Evolutionary conservation across 768 basidiomycete species (phyloP).

Genomic region (Mycena kentingensis): DNA sequence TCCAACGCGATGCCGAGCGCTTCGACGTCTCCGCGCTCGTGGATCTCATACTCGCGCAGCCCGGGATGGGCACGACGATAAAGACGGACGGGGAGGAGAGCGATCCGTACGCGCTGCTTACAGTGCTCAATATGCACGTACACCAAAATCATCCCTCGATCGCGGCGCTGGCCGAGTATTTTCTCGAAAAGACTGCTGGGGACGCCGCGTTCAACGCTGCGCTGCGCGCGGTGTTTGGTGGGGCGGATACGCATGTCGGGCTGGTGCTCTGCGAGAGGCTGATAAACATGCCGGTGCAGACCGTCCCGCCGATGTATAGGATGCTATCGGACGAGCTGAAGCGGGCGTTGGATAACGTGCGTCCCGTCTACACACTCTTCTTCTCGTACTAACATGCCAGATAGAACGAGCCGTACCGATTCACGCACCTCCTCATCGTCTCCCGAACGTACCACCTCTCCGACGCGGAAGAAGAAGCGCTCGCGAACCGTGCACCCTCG

Average conservation of each 20-base stretch:
- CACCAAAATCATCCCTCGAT: constrained; percentile 76
- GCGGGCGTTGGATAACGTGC: constrained; percentile 65
- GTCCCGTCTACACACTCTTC: constrained; percentile 28
- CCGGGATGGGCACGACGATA: constrained; percentile 81
- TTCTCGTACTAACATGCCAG: neutral
- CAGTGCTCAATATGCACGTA: constrained; percentile 75
- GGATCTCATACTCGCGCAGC: constrained; percentile 76
- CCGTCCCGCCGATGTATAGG: constrained; percentile 88
- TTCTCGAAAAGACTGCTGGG: constrained; percentile 57
- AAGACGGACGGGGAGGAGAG: constrained; percentile 90
- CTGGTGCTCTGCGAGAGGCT: constrained; percentile 86
- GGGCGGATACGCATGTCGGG: constrained; percentile 63
- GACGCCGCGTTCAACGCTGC: constrained; percentile 53
- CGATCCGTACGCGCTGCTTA: constrained; percentile 88
- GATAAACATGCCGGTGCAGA: constrained; percentile 94
- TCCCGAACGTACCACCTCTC: constrained; percentile 80
- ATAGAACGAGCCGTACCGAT: constrained; percentile 55
- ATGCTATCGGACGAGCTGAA: constrained; percentile 87
- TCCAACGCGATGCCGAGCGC: constrained; percentile 70
- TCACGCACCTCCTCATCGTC: constrained; percentile 74
- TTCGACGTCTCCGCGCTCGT: constrained; percentile 75
- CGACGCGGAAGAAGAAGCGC: constrained; percentile 62
- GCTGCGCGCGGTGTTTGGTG: constrained; percentile 56
- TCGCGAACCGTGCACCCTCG: constrained; percentile 44
- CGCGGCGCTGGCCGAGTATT: constrained; percentile 69